phyloP scores from a whole-genome alignment of 768 basidiomycete species.

The Kwoniella sp. region DNA sequence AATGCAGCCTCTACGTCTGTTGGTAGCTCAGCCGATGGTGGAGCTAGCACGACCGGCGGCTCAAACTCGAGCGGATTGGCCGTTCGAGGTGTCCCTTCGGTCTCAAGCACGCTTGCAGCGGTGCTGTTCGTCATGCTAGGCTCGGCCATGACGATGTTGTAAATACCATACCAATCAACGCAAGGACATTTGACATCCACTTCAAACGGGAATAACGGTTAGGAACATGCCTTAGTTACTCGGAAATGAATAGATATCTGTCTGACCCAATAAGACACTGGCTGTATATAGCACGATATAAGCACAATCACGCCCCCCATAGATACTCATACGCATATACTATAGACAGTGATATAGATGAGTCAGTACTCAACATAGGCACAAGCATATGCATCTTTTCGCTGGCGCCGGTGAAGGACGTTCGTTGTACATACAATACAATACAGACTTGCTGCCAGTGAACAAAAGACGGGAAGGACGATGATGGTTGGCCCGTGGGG shows the following conservation, averaged over 20 bases:
- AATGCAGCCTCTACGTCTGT: slow-evolving; percentile 2
- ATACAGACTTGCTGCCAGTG: too few relatives aligned
- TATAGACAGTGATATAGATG: background rate
- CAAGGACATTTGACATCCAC: too few relatives aligned
- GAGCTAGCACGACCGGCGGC: slow-evolving; percentile 1
- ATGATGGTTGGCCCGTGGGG: too few relatives aligned
- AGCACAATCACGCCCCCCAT: too few relatives aligned
- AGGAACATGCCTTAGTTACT: too few relatives aligned
- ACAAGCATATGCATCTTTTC: background rate
- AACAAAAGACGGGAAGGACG: too few relatives aligned
- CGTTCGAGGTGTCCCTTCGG: background rate
- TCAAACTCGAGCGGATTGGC: slow-evolving; percentile 2
- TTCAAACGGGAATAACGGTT: background rate
- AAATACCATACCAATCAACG: background rate
- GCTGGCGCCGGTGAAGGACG: too few relatives aligned
- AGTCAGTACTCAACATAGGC: background rate
- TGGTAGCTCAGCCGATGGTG: background rate
- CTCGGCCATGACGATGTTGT: slow-evolving; percentile 4
- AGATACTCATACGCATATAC: background rate
- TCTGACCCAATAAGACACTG: too few relatives aligned
- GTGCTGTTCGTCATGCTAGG: slow-evolving; percentile 11
- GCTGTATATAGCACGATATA: too few relatives aligned
- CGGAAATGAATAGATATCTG: too few relatives aligned
- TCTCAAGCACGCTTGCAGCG: slow-evolving; percentile 3
- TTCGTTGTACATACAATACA: too few relatives aligned